Evolutionary conservation across 768 basidiomycete species (phyloP), one percentile per base, ranked within the genome.

Genomic region (Suillus alpinus): DNA sequence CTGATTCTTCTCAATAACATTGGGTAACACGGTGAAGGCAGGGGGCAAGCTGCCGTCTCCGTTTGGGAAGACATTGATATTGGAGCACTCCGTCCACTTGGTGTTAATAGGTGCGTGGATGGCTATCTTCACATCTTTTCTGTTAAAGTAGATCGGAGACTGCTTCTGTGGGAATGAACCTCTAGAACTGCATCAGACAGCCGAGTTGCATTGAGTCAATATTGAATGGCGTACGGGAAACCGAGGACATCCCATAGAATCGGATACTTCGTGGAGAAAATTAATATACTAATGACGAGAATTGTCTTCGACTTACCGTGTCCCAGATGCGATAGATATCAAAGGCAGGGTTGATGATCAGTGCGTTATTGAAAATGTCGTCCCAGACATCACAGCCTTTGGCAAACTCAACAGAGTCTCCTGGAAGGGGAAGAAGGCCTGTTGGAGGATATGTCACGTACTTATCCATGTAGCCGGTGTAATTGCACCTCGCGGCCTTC

Each of bases 261-360:
- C 0, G 88, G 89, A 72, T 76, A 89, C 64, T 78, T 18, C 40
- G 6, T 26, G n/a, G 12, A 32, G 13, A 44, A 9, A 5, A 57
- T 29, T 66, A n/a, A 65, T 36, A 57, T 32, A 43, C 31, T 16
- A 16, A 26, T 20, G 4, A 34, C 43, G 2, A 36, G 2, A 6
- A 29, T 12, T 6, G 18, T 0, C 7, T 6, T 14, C 2, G 6
- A 66, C 80, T 62, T 56, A 74, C 80, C n/a, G 84, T 88, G 67
- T 90, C 89, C 72, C 89, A 88, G 59, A 92, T 88, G 23, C 86
- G 82, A 68, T 91, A 92, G 10, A 90, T 79, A 65, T 92, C 80
- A 75, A 91, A 92, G 0, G 86, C 89, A 0, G 89, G 90, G 66
- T 91, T 91, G 63, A 88, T 73, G 6, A 73, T 57, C 26, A 89